Percentiles rank a stretch among this genome's conserved stretches.
phyloP scores from a whole-genome alignment of 2,329 filamentous ascomycete genomes.

The Trichoderma polysporum region DNA sequence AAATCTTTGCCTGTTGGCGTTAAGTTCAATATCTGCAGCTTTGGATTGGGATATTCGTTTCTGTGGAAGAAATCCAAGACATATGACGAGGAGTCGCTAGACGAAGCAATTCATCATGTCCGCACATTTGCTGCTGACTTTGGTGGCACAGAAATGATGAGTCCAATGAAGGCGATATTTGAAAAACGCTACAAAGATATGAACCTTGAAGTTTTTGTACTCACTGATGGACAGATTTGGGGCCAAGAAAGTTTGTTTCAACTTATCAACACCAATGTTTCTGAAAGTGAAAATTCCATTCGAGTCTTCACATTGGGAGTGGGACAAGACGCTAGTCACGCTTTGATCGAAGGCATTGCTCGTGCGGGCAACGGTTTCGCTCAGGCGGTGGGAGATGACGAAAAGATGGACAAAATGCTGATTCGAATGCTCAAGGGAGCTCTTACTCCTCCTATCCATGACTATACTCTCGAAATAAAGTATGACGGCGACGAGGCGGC shows the following conservation, averaged over 20 bases:
- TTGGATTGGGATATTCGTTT: slow-evolving; percentile 50
- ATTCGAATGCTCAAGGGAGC: slow-evolving; percentile 73
- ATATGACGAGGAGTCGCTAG: slow-evolving; percentile 46
- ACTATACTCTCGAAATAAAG: slow-evolving; percentile 64
- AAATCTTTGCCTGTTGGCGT: slow-evolving; percentile 63
- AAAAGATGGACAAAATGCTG: slow-evolving; percentile 68
- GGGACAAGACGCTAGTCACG: slow-evolving; percentile 49
- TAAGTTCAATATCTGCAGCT: slow-evolving; percentile 71
- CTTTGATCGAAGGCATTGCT: slow-evolving; percentile 55
- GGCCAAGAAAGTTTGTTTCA: slow-evolving; percentile 43
- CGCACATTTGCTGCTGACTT: slow-evolving; percentile 45
- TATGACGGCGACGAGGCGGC: slow-evolving; percentile 39
- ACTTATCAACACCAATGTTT: slow-evolving; percentile 45
- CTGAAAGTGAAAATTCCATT: slow-evolving; percentile 42
- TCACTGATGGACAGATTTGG: slow-evolving; percentile 60
- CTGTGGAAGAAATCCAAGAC: slow-evolving; percentile 48
- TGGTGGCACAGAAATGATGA: slow-evolving; percentile 55
- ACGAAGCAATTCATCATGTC: slow-evolving; percentile 45
- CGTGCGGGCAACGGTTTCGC: slow-evolving; percentile 57
- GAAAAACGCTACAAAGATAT: slow-evolving; percentile 44
- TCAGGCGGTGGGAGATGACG: slow-evolving; percentile 60
- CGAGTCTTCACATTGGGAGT: slow-evolving; percentile 58
- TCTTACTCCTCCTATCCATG: slow-evolving; percentile 62
- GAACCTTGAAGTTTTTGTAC: slow-evolving; percentile 53
- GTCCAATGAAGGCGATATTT: slow-evolving; percentile 46